Percentiles rank a stretch among this genome's conserved stretches.
phyloP scores from a whole-genome alignment of 106 monocot species.

The Iris macrosiphon region DNA sequence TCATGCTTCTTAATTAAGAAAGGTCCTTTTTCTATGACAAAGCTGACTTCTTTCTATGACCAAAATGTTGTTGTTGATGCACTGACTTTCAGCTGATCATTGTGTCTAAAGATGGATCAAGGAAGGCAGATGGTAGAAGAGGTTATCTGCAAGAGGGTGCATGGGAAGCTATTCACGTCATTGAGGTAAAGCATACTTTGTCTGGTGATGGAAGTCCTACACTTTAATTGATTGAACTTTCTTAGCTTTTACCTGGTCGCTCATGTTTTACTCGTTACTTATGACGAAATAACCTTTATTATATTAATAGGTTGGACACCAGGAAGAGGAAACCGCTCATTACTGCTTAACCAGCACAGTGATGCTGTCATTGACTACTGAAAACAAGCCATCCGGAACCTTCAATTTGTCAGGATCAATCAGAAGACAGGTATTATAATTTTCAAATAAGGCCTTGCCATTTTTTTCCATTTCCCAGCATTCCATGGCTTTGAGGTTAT shows the following conservation, averaged over 20 bases:
- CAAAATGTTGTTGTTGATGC: not conserved
- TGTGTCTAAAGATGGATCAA: slow-evolving; percentile 70
- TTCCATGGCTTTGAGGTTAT: not conserved
- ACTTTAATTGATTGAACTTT: not conserved
- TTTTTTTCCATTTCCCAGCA: not conserved
- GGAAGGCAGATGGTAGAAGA: slow-evolving; percentile 69
- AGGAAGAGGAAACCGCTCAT: slow-evolving; percentile 67
- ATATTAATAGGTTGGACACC: slow-evolving; percentile 52
- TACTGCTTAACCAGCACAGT: slow-evolving; percentile 94
- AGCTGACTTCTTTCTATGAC: not conserved
- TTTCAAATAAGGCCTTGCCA: not conserved
- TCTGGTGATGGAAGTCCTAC: not conserved
- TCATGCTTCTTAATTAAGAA: slow-evolving; percentile 97
- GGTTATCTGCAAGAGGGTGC: slow-evolving; percentile 79
- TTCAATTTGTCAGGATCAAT: slow-evolving; percentile 93
- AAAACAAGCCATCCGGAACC: slow-evolving; percentile 66
- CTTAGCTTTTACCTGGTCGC: not conserved
- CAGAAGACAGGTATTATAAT: slow-evolving; percentile 71
- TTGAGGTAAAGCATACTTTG: slow-evolving; percentile 47
- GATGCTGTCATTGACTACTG: slow-evolving; percentile 89
- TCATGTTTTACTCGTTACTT: not conserved
- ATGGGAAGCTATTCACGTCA: slow-evolving; percentile 98
- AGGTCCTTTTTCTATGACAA: slow-evolving; percentile 29
- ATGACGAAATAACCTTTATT: not conserved
- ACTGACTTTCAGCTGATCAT: not conserved